Evolutionary conservation across 192 early-diverging fungal species (phyloP), one percentile per base, ranked within the genome.

Genomic region (Backusella mclennaniae): DNA sequence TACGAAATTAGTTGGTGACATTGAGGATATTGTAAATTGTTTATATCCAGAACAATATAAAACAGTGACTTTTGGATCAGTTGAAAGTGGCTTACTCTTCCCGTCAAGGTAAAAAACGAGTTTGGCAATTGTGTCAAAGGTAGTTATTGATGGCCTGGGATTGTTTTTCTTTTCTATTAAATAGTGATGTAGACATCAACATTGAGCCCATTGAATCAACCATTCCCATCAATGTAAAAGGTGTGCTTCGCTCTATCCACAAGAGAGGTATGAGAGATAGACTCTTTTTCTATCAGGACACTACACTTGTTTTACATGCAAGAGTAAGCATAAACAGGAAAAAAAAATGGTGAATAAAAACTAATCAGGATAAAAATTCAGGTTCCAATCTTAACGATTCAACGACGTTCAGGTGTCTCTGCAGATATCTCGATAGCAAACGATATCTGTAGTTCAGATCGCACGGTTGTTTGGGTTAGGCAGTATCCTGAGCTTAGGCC

Each of bases 101-200:
- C 80, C 80, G 12, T 46, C 35, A 23, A 80, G 79, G 79, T 76
- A 76, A 67, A 52, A 4, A 0, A 23, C 21, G 26, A 26, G 21
- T 23, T 59, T 59, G 21, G 9, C 21, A 9, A 11, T 26, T 59
- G 42, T 44, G 42, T 39, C 52, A 23, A 9, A 59, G 9, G 2
- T 35, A 14, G 4, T 17, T 12, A 44, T 42, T 26, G 6, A 19
- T 39, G 38, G 14, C 15, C 8, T 74, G 2, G 33, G 3, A 19
- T 66, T 17, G 2, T 73, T 49, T 46, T 14, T 44, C 2, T 49
- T 19, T 49, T 17, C 17, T 49, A 49, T 49, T 4, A 49, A 49
- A 59, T 31, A 76, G 77, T 56, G 77, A 78, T 78, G 33, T 78
- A 0, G 77, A 78, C 23, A 38, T 78, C 11, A 78, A 70, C 44